These are phyloP conservation scores for Oenanthe javanica DNA, from an alignment of 140 eudicot species.

Conservation along the genomic window DNA sequence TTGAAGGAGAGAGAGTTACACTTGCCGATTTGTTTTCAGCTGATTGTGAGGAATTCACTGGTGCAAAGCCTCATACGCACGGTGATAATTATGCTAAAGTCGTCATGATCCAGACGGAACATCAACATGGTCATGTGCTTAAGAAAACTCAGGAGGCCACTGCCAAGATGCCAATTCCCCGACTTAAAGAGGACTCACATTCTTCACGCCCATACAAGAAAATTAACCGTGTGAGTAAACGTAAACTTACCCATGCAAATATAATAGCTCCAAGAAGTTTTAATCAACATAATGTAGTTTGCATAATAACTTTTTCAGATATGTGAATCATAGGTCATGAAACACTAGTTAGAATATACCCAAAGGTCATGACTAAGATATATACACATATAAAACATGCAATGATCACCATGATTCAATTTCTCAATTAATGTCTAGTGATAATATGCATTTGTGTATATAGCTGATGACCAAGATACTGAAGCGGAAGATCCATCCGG, in stretches of 20 bases:
- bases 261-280: not conserved
- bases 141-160: slow-evolving; percentile 11
- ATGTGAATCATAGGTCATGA: not conserved
- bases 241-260: not conserved
- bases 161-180: slow-evolving; percentile 26
- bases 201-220: slow-evolving; percentile 41
- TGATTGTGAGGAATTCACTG: slow-evolving; percentile 26
- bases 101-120: not conserved
- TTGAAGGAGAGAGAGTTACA: slow-evolving; percentile 44
- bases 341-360: not conserved
- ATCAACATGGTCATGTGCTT: not conserved
- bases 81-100: slow-evolving; percentile 17
- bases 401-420: not conserved
- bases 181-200: slow-evolving; percentile 14
- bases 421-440: not conserved
- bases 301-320: not conserved
- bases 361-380: not conserved
- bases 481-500: slow-evolving; percentile 65
- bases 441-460: not conserved
- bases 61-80: slow-evolving; percentile 14
- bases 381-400: not conserved
- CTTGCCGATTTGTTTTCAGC: slow-evolving; percentile 65
- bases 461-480: slow-evolving; percentile 52
- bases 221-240: slow-evolving; percentile 34
- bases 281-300: not conserved